Evolutionary conservation across 1,284 basidiomycete genomes (phyloP), one percentile per base, ranked within the genome.

Genomic region (Taiwanofungus camphoratus): DNA sequence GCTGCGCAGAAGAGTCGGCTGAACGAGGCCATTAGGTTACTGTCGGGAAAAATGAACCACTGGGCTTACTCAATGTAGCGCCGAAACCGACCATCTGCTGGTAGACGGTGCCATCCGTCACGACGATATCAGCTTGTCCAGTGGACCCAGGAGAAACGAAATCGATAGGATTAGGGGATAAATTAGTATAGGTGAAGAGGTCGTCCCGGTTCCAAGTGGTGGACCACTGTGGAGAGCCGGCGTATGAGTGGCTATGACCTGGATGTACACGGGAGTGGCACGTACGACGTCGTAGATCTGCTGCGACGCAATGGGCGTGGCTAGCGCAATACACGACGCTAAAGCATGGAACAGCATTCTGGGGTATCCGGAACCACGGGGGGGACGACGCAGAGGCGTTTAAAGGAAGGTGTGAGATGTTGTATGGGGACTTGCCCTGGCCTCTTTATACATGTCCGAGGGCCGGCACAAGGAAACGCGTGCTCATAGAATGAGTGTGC

Each of bases 21-120:
- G 40, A 23, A 26, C 4, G 22, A 11, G 22, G 15, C 34, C 12
- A 36, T 15, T 5, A 8, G 7, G 8, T 13, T 35, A n/a, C n/a
- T n/a, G n/a, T n/a, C n/a, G n/a, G n/a, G n/a, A 12, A 24, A 15
- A 22, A 18, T 13, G 30, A 23, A 5, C 30, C 24, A 29, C 22
- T 40, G 36, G 32, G 60, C 68, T 36, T 47, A 76, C 74, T 77
- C 39, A 76, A 54, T 2, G 68, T 41, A 20, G 68, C 71, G 1
- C 74, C 74, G 41, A 72, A 74, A 7, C 75, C 74, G 47, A 65
- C 64, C 38, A 77, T 65, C 2, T 64, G 61, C 53, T 76, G 75
- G 49, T 66, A 68, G 18, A 66, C 52, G 3, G 57, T 46, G n/a
- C 56, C 56, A 51, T 73, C 71, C 27, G 68, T 52, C 4, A 76